Evolutionary conservation across 164 flowering plant genomes (phyloP).

Genomic region (Taxillus chinensis): DNA sequence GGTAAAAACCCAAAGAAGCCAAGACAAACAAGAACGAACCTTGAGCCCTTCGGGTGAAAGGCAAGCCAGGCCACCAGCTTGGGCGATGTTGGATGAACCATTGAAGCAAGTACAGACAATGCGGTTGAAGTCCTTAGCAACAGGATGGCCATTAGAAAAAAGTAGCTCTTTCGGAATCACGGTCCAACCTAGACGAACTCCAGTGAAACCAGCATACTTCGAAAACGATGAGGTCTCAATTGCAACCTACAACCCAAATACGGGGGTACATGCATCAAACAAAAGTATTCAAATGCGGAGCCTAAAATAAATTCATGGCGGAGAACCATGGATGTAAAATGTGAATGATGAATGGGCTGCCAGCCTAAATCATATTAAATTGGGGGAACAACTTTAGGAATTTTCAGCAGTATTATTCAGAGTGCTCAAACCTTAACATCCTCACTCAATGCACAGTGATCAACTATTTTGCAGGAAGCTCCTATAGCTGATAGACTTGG

Average conservation of each 20-base stretch:
- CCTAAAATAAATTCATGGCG: too few relatives aligned
- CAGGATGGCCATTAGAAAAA: constrained; percentile 85
- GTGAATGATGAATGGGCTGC: too few relatives aligned
- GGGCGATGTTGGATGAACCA: constrained; percentile 87
- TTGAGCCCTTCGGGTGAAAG: constrained; percentile 72
- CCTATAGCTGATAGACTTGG: too few relatives aligned
- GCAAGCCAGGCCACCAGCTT: constrained; percentile 89
- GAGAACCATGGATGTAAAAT: too few relatives aligned
- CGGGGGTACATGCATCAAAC: background rate
- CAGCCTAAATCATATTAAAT: too few relatives aligned
- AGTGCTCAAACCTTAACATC: too few relatives aligned
- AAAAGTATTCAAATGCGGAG: background rate
- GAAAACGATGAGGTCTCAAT: constrained; percentile 88
- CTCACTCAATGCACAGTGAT: too few relatives aligned
- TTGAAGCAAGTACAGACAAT: constrained; percentile 91
- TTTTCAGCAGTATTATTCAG: too few relatives aligned
- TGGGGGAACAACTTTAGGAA: too few relatives aligned
- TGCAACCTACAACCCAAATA: constrained; percentile 53
- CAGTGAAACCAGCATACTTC: constrained; percentile 92
- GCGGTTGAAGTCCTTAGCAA: constrained; percentile 84
- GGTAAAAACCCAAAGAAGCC: background rate
- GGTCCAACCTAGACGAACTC: constrained; percentile 96
- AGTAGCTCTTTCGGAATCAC: constrained; percentile 78
- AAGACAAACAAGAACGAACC: constrained; percentile 25
- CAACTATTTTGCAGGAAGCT: too few relatives aligned